Evolutionary conservation across 768 basidiomycete genomes (phyloP).

Genomic region (Sarcodon sp.): DNA sequence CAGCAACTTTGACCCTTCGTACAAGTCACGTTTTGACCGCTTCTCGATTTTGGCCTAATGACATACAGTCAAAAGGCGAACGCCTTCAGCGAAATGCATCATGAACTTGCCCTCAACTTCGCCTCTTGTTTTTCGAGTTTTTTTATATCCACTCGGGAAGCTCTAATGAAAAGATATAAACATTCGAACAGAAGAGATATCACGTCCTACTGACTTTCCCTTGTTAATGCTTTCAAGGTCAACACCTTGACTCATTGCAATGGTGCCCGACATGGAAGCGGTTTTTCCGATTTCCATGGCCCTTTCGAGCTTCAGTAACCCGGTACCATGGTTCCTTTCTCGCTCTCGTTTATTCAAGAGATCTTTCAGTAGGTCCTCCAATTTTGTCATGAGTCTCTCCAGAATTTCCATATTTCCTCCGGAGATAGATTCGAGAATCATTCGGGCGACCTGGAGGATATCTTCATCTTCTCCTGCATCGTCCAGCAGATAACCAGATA

Average conservation of each 20-base stretch:
- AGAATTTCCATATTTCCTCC: slow-evolving; percentile 22
- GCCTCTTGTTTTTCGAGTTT: slow-evolving; percentile 96
- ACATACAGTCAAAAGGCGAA: neutral
- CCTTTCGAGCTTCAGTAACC: slow-evolving; percentile 67
- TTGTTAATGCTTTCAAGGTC: slow-evolving; percentile 90
- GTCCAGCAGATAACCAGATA: slow-evolving; percentile 80
- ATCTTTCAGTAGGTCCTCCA: slow-evolving; percentile 52
- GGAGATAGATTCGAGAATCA: slow-evolving; percentile 61
- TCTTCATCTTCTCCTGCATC: slow-evolving; percentile 86
- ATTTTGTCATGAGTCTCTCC: slow-evolving; percentile 51
- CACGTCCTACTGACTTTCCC: slow-evolving; percentile 55
- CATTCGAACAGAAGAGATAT: neutral
- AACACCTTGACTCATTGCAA: slow-evolving; percentile 70
- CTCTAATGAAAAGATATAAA: slow-evolving; percentile 29
- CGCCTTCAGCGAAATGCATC: neutral
- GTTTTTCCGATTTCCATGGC: slow-evolving; percentile 83
- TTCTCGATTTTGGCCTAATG: slow-evolving; percentile 91
- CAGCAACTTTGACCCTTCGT: slow-evolving; percentile 92
- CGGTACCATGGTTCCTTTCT: slow-evolving; percentile 30
- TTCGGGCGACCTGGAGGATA: slow-evolving; percentile 61
- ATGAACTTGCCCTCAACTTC: slow-evolving; percentile 60
- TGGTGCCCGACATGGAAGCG: slow-evolving; percentile 63
- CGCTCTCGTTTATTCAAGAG: slow-evolving; percentile 40
- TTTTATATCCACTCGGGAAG: slow-evolving; percentile 86
- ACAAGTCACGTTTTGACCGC: slow-evolving; percentile 78